phyloP scores from a whole-genome alignment of 169 alveolate species.

The Cryptosporidium ryanae region DNA sequence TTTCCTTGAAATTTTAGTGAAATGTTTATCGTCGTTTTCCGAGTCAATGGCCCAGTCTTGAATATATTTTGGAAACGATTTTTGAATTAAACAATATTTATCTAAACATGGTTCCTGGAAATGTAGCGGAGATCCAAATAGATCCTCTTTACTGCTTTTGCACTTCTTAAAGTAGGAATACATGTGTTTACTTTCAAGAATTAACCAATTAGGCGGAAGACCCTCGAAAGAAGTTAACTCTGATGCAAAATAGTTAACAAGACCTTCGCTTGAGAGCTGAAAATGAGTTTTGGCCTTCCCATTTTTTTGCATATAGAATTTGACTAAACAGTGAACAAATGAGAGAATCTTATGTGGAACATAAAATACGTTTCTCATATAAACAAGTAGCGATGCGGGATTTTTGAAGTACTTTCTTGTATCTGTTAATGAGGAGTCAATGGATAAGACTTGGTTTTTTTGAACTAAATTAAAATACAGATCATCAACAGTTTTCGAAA shows the following conservation, averaged over 20 bases:
- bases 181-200: neutral
- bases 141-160: neutral
- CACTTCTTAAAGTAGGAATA: slow-evolving; percentile 14
- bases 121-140: neutral
- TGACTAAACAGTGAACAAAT: slow-evolving; percentile 23
- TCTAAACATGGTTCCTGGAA: slow-evolving; percentile 33
- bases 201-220: slow-evolving; percentile 25
- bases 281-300: slow-evolving; percentile 10
- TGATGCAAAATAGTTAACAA: slow-evolving; percentile 6
- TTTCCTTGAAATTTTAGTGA: too few relatives aligned
- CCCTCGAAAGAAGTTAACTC: neutral
- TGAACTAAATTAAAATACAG: neutral
- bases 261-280: slow-evolving; percentile 21
- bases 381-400: slow-evolving; percentile 18
- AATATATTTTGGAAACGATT: slow-evolving; percentile 5
- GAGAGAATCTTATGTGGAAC: slow-evolving; percentile 25
- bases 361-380: slow-evolving; percentile 23
- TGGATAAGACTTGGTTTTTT: neutral
- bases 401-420: neutral
- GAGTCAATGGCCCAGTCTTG: slow-evolving; percentile 2
- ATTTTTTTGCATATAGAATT: neutral
- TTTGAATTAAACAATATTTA: neutral
- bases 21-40: too few relatives aligned
- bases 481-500: slow-evolving; percentile 1
- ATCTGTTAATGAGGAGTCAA: too few relatives aligned